Evolutionary conservation across 805 yeast species (phyloP).

Genomic region (Wickerhamiella parazyma): DNA sequence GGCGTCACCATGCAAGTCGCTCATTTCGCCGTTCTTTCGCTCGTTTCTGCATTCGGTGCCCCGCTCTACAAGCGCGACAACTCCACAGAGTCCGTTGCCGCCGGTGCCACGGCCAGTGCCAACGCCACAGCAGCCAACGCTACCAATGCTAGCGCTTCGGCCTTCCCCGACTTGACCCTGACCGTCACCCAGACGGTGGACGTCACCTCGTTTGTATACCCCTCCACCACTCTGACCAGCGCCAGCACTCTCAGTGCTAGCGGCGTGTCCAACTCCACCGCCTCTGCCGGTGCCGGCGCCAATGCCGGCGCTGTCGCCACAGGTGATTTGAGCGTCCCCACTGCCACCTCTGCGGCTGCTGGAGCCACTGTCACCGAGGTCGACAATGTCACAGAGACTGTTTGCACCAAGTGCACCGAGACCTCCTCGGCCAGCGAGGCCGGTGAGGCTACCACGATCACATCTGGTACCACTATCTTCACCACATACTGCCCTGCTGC

Average conservation of each 20-base stretch:
- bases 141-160: background rate
- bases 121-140: background rate
- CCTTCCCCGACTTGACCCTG: background rate
- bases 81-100: background rate
- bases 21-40: background rate
- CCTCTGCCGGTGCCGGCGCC: background rate
- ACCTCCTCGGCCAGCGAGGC: conserved; percentile 4
- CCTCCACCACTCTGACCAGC: background rate
- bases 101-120: conserved; percentile 1
- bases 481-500: conserved; percentile 46
- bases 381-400: conserved; percentile 17
- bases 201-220: background rate
- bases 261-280: background rate
- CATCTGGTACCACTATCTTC: conserved; percentile 4
- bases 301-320: too few relatives aligned
- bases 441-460: background rate
- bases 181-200: background rate
- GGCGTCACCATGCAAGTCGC: background rate
- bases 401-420: conserved; percentile 12
- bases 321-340: conserved; percentile 18
- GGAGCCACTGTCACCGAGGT: conserved; percentile 16
- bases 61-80: background rate
- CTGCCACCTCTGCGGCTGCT: conserved; percentile 21
- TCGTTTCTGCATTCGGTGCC: background rate
- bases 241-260: background rate